Percentiles rank a stretch among this genome's conserved stretches.
Evolutionary conservation across 2,329 filamentous ascomycete species (phyloP).

Genomic region (Botrytis pseudocinerea): DNA sequence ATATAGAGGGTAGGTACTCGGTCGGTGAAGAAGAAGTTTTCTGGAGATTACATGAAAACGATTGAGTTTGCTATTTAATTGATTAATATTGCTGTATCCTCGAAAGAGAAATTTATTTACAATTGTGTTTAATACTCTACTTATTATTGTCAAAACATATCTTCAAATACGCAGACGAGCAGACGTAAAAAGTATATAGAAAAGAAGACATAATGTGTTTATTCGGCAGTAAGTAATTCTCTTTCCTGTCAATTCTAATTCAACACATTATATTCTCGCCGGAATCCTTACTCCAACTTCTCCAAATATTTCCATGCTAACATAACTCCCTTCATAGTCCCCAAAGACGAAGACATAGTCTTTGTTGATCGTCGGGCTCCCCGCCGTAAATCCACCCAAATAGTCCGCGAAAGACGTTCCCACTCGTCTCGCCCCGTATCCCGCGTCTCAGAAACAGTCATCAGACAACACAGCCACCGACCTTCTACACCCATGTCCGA

Average conservation of each 20-base stretch:
- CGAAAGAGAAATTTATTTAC: neutral
- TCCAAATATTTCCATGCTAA: neutral
- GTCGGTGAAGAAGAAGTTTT: constrained; percentile 11
- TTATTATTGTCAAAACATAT: neutral
- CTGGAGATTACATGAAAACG: neutral
- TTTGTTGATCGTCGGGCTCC: constrained; percentile 17
- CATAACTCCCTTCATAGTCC: constrained; percentile 3
- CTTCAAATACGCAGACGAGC: neutral
- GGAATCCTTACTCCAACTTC: no score
- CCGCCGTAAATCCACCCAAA: constrained; percentile 9
- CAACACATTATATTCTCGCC: neutral
- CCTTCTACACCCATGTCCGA: constrained; percentile 7
- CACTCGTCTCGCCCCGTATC: constrained; percentile 13
- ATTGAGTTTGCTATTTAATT: neutral
- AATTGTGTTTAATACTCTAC: neutral
- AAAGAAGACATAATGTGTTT: constrained; percentile 5
- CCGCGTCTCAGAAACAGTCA: constrained; percentile 20
- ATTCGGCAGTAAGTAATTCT: neutral
- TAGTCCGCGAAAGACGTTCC: neutral
- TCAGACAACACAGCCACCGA: constrained; percentile 15
- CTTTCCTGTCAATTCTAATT: neutral
- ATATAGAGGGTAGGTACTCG: constrained; percentile 17
- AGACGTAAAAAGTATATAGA: neutral
- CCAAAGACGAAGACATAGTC: constrained; percentile 22
- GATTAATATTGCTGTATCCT: neutral